phyloP scores from a whole-genome alignment of 305 asterid species.

The Ajuga reptans region DNA sequence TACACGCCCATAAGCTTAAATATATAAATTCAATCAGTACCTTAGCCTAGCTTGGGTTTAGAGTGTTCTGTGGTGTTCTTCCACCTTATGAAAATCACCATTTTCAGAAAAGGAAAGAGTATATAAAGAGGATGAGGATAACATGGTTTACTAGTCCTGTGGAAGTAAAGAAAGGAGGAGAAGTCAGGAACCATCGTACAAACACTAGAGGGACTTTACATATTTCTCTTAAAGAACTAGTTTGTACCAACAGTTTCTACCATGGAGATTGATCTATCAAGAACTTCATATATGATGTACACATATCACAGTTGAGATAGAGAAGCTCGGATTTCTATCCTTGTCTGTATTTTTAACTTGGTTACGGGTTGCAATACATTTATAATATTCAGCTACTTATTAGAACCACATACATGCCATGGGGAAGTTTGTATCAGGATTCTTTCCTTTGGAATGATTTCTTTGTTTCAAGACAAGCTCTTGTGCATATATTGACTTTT shows the following conservation, averaged over 20 bases:
- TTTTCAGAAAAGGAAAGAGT: not conserved
- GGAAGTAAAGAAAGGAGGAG: not conserved
- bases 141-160: not conserved
- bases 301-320: not conserved
- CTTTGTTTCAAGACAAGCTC: not conserved
- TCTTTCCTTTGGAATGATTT: not conserved
- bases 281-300: not conserved
- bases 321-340: not conserved
- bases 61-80: not conserved
- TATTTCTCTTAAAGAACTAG: not conserved
- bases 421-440: not conserved
- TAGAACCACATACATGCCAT: not conserved
- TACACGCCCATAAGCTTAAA: not conserved
- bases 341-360: not conserved
- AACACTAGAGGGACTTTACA: not conserved
- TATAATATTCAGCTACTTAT: not conserved
- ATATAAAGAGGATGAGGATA: not conserved
- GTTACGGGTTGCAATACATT: not conserved
- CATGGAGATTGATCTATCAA: not conserved
- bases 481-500: not conserved
- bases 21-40: not conserved
- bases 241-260: not conserved
- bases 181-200: not conserved
- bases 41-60: not conserved
- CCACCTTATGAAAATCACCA: not conserved